Evolutionary conservation across 2,329 filamentous ascomycete genomes (phyloP), one percentile per base, ranked within the genome.

Genomic region (Aspergillus sp.): DNA sequence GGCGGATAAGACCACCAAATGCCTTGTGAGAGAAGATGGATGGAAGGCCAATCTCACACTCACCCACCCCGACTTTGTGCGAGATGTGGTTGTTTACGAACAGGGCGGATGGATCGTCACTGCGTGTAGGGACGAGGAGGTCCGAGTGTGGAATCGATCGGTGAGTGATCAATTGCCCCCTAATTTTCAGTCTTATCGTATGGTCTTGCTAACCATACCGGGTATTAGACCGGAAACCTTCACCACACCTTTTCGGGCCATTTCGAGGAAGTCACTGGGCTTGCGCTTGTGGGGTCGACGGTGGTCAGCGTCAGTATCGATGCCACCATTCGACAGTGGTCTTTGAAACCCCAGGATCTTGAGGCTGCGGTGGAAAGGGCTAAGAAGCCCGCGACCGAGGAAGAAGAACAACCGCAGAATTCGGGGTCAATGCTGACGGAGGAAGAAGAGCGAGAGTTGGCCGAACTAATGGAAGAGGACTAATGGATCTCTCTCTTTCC

Each of bases 361-460:
- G 83, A 85, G 65, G 82, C 78, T 61, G 84, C 84, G 31, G 74
- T 82, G 49, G 81, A 85, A 62, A 81, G 83, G 65, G 78, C 73
- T 2, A 70, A 71, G 60, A 73, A 75, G 47, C 68, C 78, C 29
- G 74, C 80, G 57, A 75, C 79, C 49, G 78, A 79, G 58, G 75
- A 80, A 54, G 76, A 80, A 49, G 81, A 81, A 54, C 71, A 79
- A 54, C 75, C 78, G 55, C 75, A 80, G 31, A 75, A 79, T 59
- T 63, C 78, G 55, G 83, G 84, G 56, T 79, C 81, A 6, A 73
- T 79, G 70, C 79, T 97, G 76, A 96, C 92, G 5, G 89, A 86
- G 12, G 94, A 98, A 67, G 95, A 99, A 74, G 94, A 98, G 75
- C 89, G 90, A 4, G 95, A 98, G 75, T 81, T 99, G 64, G 93